Percentiles rank a stretch among this genome's conserved stretches.
Evolutionary conservation across 306 rosid genomes (phyloP).

Genomic region (Rubus parviflorus): DNA sequence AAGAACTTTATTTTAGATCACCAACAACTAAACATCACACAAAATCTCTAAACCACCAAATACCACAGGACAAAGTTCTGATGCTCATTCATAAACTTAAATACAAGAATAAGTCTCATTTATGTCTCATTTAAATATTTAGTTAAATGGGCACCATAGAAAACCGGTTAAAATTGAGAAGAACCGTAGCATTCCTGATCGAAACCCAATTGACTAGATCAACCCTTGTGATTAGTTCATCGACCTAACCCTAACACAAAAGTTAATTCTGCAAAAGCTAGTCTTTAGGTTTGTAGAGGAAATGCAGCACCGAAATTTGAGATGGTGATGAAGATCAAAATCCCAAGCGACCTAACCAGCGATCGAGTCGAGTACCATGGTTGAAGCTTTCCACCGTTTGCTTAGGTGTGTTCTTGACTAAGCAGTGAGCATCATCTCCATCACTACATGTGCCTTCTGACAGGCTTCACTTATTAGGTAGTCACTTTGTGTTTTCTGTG

Average conservation of each 20-base stretch:
- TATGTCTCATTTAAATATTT: no score
- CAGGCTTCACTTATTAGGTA: slow-evolving; percentile 15
- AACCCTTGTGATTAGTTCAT: neutral
- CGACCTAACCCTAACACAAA: neutral
- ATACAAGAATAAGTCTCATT: no score
- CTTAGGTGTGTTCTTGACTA: neutral
- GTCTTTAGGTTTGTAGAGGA: neutral
- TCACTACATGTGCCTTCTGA: slow-evolving; percentile 10
- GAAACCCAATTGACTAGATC: neutral
- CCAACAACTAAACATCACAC: neutral
- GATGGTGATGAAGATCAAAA: neutral
- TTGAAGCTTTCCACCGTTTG: neutral
- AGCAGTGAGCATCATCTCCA: slow-evolving; percentile 7
- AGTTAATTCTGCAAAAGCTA: neutral
- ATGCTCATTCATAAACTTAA: neutral
- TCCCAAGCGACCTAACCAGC: neutral
- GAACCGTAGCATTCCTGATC: neutral
- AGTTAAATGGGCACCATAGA: no score
- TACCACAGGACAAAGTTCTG: neutral
- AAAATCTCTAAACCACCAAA: neutral
- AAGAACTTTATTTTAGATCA: neutral
- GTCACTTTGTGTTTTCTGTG: neutral
- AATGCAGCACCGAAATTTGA: slow-evolving; percentile 9
- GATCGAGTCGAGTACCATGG: neutral
- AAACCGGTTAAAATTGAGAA: no score